Base-by-base conservation (phyloP, 331 rosid genomes). In the Pyracantha coccinea region DNA sequence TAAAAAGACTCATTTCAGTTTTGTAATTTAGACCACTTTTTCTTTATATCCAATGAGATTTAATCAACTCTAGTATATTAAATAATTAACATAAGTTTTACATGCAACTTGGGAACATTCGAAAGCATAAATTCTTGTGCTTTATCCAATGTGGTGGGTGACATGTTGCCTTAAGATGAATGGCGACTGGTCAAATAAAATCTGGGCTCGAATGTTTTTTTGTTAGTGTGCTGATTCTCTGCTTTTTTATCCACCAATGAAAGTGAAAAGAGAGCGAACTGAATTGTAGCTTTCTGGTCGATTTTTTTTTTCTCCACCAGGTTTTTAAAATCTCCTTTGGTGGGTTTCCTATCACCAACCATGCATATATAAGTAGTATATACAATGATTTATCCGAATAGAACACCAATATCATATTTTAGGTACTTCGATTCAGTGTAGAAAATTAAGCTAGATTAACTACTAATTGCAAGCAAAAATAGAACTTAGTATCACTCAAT, bases 31-130 rank as follows among this genome's bases (percentile, higher is more conserved):
- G 78, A 77, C 45, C 64, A 68, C 81, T 79, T 83, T 79, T 76
- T 73, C 76, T 76, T 76, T 76, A 32, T 32, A 68, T 13, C 60
- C 19, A 64, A 38, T 27, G 63, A 28, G 57, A 45, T 75, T 58
- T 77, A 54, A 61, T 47, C 60, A 58, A 24, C 63, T 57, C 29
- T 29, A 69, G 74, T 67, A 47, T 71, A 62, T 81, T 66, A 72
- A 5, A 79, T 61, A 15, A 17, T 13, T 13, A 61, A 6, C 20
- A 10, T 9, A 58, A 69, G 80, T 73, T 79, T 76, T 89, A 88
- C 93, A 86, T 85, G 91, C 83, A 80, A 83, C 69, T 76, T 77
- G 86, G 86, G 90, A 89, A 86, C 89, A 85, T 91, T 86, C 86
- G 70, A 88, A 93, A 91, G 92, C 96, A 87, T 31, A 88, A 85